Evolutionary conservation across 1,284 basidiomycete species (phyloP).

Genomic region (Pseudozyma sp.): DNA sequence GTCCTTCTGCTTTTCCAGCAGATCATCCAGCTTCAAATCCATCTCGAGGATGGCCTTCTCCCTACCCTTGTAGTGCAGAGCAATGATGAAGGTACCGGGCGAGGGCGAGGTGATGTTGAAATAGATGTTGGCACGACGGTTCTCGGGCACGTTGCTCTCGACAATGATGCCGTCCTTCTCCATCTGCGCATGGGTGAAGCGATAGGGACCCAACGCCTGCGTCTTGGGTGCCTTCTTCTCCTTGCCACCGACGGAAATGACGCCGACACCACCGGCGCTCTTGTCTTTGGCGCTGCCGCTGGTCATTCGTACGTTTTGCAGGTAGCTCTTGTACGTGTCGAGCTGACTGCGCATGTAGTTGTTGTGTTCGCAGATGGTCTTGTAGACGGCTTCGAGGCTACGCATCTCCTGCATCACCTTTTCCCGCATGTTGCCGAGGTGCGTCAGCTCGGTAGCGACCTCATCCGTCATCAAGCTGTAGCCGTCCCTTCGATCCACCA

Average conservation of each 20-base stretch:
- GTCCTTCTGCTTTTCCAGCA: constrained; percentile 98
- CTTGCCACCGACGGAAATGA: constrained; percentile 94
- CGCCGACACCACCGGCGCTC: constrained; percentile 85
- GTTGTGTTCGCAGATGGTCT: constrained; percentile 99
- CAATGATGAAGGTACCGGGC: constrained; percentile 98
- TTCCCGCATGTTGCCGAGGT: constrained; percentile 94
- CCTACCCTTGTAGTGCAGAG: constrained; percentile 97
- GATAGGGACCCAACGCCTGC: constrained; percentile 90
- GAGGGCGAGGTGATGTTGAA: constrained; percentile 98
- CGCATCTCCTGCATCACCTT: constrained; percentile 93
- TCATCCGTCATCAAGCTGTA: constrained; percentile 97
- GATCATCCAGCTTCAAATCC: constrained; percentile 98
- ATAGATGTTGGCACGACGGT: constrained; percentile 91
- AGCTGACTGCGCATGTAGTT: constrained; percentile 94
- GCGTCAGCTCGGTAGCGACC: constrained; percentile 91
- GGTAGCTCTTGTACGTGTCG: constrained; percentile 99
- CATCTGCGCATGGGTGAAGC: constrained; percentile 95
- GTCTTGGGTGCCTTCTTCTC: constrained; percentile 90
- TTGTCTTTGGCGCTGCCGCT: constrained; percentile 68
- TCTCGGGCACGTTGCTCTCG: constrained; percentile 97
- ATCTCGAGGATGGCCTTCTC: constrained; percentile 99
- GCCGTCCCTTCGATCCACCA: constrained; percentile 84
- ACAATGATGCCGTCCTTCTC: constrained; percentile 99
- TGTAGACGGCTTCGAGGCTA: constrained; percentile 93
- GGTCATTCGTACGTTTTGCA: constrained; percentile 94